These are phyloP conservation scores for Chlorella variabilis DNA, from an alignment of 163 green algal species.

Conservation along the genomic window DNA sequence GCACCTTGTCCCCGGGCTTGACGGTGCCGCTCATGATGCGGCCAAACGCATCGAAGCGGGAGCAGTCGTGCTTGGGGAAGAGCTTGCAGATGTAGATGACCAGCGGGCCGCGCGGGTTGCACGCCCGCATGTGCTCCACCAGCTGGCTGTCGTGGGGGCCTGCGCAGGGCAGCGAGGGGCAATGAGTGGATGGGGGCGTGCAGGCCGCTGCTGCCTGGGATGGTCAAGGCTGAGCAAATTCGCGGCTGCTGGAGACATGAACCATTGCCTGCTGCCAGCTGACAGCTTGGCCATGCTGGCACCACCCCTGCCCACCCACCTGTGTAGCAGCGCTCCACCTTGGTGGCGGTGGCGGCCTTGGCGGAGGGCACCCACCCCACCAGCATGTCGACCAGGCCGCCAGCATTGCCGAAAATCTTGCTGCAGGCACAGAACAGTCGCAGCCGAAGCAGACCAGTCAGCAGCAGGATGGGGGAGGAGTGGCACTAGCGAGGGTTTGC, in stretches of 20 bases:
- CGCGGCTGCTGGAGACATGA: too few relatives aligned
- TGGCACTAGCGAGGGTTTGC: not conserved
- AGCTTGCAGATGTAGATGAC: conserved; percentile 94
- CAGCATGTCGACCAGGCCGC: conserved; percentile 91
- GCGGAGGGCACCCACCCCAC: conserved; percentile 84
- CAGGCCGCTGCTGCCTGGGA: too few relatives aligned
- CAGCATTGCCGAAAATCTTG: conserved; percentile 80
- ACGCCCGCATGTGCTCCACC: conserved; percentile 76
- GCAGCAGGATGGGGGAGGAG: not conserved
- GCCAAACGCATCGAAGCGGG: conserved; percentile 91
- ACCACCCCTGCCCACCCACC: not conserved
- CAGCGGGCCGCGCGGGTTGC: conserved; percentile 84
- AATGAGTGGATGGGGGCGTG: too few relatives aligned
- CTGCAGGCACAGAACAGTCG: too few relatives aligned
- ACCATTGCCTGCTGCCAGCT: too few relatives aligned
- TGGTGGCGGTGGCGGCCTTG: conserved; percentile 70
- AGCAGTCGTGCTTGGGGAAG: conserved; percentile 89
- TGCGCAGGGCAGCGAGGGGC: conserved; percentile 46
- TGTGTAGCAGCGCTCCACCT: conserved; percentile 58
- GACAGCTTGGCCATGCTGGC: too few relatives aligned
- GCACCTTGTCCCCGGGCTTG: conserved; percentile 78
- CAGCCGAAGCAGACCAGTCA: too few relatives aligned
- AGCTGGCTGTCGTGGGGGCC: conserved; percentile 61
- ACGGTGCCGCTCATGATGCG: conserved; percentile 93
- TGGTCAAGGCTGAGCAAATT: too few relatives aligned